phyloP scores from a whole-genome alignment of 1,284 basidiomycete genomes.

The Sanghuangporus weigelae region DNA sequence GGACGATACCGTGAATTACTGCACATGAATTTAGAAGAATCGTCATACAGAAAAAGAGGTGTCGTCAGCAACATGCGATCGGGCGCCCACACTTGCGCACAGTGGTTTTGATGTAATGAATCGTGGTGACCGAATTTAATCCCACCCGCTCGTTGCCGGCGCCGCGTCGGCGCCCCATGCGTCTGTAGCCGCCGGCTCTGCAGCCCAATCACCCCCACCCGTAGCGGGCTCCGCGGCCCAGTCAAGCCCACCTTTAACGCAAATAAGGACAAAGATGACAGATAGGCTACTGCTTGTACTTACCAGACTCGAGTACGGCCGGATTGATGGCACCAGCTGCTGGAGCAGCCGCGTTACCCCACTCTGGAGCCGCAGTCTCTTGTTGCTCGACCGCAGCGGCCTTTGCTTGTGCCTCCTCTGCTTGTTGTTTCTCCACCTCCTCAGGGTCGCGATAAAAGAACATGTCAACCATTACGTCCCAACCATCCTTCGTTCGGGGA shows the following conservation, averaged over 20 bases:
- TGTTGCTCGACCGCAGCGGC: conserved; percentile 52
- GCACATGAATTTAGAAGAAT: too few species aligned
- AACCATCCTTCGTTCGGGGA: conserved; percentile 84
- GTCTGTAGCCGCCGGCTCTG: conserved; percentile 57
- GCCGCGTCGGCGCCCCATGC: conserved; percentile 57
- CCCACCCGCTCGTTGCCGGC: conserved; percentile 19
- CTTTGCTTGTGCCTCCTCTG: conserved; percentile 87
- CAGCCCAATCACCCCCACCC: conserved; percentile 74
- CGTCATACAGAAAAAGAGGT: too few species aligned
- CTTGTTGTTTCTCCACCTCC: conserved; percentile 95
- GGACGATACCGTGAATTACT: too few species aligned
- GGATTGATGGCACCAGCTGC: conserved; percentile 72
- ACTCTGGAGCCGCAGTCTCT: conserved; percentile 58
- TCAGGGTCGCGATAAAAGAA: conserved; percentile 99
- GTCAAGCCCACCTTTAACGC: conserved; percentile 64
- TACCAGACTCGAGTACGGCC: conserved; percentile 64
- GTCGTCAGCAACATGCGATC: not conserved
- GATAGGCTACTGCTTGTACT: conserved; percentile 22
- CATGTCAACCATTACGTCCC: conserved; percentile 99
- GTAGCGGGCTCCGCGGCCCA: conserved; percentile 69
- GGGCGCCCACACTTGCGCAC: not conserved
- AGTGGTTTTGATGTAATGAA: not conserved
- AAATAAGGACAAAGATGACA: conserved; percentile 5
- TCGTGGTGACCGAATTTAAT: not conserved
- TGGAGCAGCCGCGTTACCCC: conserved; percentile 73